Evolutionary conservation across 495 filamentous ascomycete species (phyloP), one percentile per base, ranked within the genome.

Genomic region (Xanthoparmelia taractica): DNA sequence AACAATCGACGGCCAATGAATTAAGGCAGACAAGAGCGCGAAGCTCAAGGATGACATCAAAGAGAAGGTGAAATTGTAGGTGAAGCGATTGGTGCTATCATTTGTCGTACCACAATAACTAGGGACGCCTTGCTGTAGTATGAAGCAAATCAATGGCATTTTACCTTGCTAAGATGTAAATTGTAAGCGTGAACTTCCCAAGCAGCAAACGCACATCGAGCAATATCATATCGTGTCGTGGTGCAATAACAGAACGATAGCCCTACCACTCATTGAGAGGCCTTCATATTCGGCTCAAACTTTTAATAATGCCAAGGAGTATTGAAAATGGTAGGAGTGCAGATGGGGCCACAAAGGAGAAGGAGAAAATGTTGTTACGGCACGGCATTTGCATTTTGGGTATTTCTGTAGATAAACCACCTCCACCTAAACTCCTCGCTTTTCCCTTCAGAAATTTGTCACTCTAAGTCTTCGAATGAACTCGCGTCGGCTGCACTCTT

Each of bases 51-150:
- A 78, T 55, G 73, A 72, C n/a, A 63, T 68, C 45, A 67, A 70
- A 58, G 71, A 70, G 64, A 71, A 71, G 66, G 76, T 78, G 23
- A 81, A 69, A 66, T 66, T 81, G 65, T 82, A 52, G 70, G 41
- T 13, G n/a, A 48, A 48, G 45, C 23, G 8, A 12, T 20, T 48
- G 45, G 23, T 25, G 12, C 11, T 48, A 23, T 48, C 23, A 2
- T 2, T 48, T 20, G n/a, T n/a, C 25, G 23, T 25, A 48, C 45
- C 4, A 4, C 8, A 8, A 1, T 18, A 23, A 10, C 8, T 17
- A 20, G 10, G 11, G 23, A 10, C 7, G 5, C 6, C 5, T 23
- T 47, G 4, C 4, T 23, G 1, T 23, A 47, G 20, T 23, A 23
- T 12, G 20, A 23, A 47, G n/a, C 20, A n/a, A 11, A 11, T 47